phyloP scores from a whole-genome alignment of 306 rosid genomes.

The Vigna nakashimae region DNA sequence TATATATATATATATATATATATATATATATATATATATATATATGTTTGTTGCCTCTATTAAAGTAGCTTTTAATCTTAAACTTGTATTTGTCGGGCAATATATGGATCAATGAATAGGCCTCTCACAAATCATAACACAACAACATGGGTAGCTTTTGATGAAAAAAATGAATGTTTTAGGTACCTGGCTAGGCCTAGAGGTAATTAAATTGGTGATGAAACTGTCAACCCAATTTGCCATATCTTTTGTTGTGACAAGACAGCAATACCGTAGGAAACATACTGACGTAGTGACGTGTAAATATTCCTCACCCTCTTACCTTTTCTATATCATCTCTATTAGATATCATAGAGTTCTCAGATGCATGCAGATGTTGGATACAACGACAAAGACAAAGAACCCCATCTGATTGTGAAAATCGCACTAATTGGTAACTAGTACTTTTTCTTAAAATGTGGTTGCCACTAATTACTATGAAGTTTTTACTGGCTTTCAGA shows the following conservation, averaged over 20 bases:
- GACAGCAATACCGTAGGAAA: conserved; percentile 20
- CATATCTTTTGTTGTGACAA: conserved; percentile 1
- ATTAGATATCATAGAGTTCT: conserved; percentile 33
- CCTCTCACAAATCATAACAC: conserved; percentile 24
- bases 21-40: neutral
- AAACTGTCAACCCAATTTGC: conserved; percentile 36
- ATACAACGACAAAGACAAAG: conserved; percentile 20
- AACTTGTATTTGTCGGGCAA: conserved; percentile 25
- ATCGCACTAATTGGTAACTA: conserved; percentile 12
- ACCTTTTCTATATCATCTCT: conserved; percentile 33
- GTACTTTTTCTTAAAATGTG: neutral
- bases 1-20: neutral
- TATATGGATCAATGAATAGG: conserved; percentile 12
- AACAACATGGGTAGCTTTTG: conserved; percentile 31
- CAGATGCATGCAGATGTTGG: neutral
- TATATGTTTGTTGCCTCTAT: neutral
- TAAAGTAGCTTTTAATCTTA: conserved; percentile 14
- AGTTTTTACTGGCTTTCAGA: conserved; percentile 11
- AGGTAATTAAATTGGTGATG: conserved; percentile 36
- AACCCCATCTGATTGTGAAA: conserved; percentile 7
- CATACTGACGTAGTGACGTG: conserved; percentile 19
- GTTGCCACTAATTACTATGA: conserved; percentile 10
- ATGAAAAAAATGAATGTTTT: conserved; percentile 47
- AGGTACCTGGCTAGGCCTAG: conserved; percentile 5
- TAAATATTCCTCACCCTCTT: conserved; percentile 36